Evolutionary conservation across 495 filamentous ascomycete species (phyloP), one percentile per base, ranked within the genome.

Genomic region (Tuber aestivum): DNA sequence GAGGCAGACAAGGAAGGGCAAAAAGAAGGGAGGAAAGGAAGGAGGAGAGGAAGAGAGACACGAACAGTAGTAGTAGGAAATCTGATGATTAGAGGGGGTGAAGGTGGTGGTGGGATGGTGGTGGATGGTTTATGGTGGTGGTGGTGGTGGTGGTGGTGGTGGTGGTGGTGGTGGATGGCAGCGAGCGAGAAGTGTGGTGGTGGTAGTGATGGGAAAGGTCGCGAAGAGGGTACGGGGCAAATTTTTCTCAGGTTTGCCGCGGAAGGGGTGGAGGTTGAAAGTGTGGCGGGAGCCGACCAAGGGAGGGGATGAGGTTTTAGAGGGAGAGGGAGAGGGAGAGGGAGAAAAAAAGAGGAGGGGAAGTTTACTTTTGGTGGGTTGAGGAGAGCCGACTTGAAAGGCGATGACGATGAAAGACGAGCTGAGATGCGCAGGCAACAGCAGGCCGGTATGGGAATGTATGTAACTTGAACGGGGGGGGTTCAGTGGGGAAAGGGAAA

Each of bases 271-370:
- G 82, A 81, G 75, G 81, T 82, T 74, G 77, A 80, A 72, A 79
- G 78, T 76, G 80, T 76, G 38, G 74, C 82, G 48, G 75, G 77
- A 83, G 79, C 77, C 77, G 79, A 84, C 77, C 80, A 81, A 73
- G 78, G 77, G 83, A 83, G 83, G 79, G 79, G 74, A 83, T 83
- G 79, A 83, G 82, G 78, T 78, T 78, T 77, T 80, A 7, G 7
- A 40, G 38, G 38, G 38, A 82, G 83, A 83, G 80, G 83, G 81
- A 84, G 83, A 84, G 82, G 81, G 85, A 84, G 85, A 86, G 86
- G 85, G 84, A 81, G 83, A 82, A 80, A 70, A 69, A 61, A 50
- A 56, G 16, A 69, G 50, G 69, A 72, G 72, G 76, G 74, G 80
- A 82, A 77, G 78, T 82, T 82, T 82, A 82, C 82, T 71, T 12